These are phyloP conservation scores for Akanthomyces uredinophilus DNA, from an alignment of 2,329 filamentous ascomycete genomes.

Conservation along the genomic window DNA sequence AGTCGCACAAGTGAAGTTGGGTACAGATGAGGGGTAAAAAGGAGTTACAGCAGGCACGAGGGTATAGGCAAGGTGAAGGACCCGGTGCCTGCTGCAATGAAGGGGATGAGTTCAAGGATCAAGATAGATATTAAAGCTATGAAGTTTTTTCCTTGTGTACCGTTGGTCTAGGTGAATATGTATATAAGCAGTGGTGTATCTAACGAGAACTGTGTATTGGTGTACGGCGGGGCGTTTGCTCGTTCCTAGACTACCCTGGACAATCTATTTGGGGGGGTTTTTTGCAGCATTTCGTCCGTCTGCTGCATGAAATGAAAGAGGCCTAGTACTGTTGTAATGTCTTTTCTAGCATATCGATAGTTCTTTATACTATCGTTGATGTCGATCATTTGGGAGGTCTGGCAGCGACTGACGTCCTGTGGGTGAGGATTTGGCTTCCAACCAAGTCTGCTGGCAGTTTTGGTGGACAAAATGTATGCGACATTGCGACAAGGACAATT, in stretches of 20 bases:
- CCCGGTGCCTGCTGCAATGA: conserved; percentile 7
- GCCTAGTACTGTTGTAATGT: too few species aligned
- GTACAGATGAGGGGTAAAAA: background rate
- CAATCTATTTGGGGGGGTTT: too few species aligned
- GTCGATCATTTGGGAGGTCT: too few species aligned
- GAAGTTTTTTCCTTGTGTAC: background rate
- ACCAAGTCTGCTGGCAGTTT: too few species aligned
- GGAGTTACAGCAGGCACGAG: background rate
- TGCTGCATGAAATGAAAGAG: too few species aligned
- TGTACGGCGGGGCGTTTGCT: background rate
- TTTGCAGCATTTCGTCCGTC: too few species aligned
- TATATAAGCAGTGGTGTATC: conserved; percentile 5
- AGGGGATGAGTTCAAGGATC: background rate
- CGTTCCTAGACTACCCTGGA: background rate
- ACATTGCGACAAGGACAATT: too few species aligned
- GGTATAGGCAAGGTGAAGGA: background rate
- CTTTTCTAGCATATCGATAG: too few species aligned
- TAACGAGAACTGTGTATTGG: background rate
- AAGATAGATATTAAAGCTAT: background rate
- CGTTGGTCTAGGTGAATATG: background rate
- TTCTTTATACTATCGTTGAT: too few species aligned
- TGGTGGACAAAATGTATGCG: too few species aligned
- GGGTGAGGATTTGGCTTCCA: too few species aligned
- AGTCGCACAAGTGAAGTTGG: background rate
- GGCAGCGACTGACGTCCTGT: too few species aligned